Percentiles rank a stretch among this genome's conserved stretches.
These are phyloP conservation scores for Andalucia godoyi DNA, from an alignment of 78 protist genomes.

Conservation along the genomic window DNA sequence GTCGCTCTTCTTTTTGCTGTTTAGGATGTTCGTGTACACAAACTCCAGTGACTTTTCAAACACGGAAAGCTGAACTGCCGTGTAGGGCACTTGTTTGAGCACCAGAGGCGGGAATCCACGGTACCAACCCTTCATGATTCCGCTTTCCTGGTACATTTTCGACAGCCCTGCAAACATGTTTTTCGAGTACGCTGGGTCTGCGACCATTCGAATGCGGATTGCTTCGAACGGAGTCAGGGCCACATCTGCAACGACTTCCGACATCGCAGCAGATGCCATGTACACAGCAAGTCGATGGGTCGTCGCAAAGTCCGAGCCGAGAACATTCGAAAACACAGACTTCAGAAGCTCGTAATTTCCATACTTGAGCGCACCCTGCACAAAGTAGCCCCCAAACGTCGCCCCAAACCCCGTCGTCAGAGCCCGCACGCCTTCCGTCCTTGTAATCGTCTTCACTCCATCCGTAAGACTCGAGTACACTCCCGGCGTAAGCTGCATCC, in stretches of 20 bases:
- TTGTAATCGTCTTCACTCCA: background rate
- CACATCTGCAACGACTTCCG: conserved; percentile 33
- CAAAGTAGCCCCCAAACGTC: conserved; percentile 6
- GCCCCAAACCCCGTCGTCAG: conserved; percentile 27
- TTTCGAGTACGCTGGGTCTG: background rate
- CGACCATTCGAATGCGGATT: background rate
- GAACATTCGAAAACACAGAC: background rate
- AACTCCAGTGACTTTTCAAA: conserved; percentile 41
- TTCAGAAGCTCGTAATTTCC: conserved; percentile 22
- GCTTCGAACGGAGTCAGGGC: conserved; percentile 29
- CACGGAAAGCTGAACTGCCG: conserved; percentile 49
- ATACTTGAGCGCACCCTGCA: conserved; percentile 36
- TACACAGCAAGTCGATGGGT: background rate
- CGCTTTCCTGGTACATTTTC: background rate
- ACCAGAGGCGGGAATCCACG: conserved; percentile 46
- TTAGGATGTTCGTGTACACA: conserved; percentile 20
- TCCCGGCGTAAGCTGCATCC: conserved; percentile 39
- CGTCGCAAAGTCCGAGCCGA: conserved; percentile 9
- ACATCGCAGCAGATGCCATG: conserved; percentile 17
- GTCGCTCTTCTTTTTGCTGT: background rate
- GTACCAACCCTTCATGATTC: background rate
- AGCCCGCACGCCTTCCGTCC: conserved; percentile 19
- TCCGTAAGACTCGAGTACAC: conserved; percentile 34
- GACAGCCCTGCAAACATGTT: background rate
- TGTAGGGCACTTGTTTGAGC: conserved; percentile 88